Base-by-base conservation (phyloP, 345 rosid species). In the Limnanthes douglasii region DNA sequence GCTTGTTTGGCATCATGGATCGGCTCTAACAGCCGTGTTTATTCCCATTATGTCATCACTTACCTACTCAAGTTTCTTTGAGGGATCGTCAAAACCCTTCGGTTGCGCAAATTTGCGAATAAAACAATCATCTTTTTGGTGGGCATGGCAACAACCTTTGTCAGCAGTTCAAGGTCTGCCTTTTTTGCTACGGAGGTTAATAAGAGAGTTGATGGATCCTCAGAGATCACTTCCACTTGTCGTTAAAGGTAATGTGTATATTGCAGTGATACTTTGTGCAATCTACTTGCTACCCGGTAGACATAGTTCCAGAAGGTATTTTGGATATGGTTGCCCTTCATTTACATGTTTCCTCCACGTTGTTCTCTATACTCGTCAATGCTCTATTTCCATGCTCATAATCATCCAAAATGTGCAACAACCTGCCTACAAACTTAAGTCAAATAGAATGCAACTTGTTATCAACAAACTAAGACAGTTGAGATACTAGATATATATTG, bases 121-220 rank as follows among this genome's bases (percentile, higher is more conserved):
- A 68, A 1, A 83, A 90, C 37, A 90, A 90, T 46, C 90, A 78
- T 14, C 21, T 60, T 20, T 77, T 73, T 48, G 95, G 92, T 2
- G 73, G 93, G 2, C 58, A 37, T 8, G 23, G 54, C 29, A 59
- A 6, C 39, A 47, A 78, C 15, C 2, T 5, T 16, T 32, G n/a
- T 12, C 71, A 90, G 95, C 70, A 82, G 62, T 41, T 84, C 92
- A 55, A 69, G 98, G 84, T 55, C 95, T 90, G 54, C 95, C 98
- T 15, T 90, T 90, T 50, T 64, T 90, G 50, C 60, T 90, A 3
- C 56, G 75, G 26, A 68, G 95, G 43, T 58, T 90, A 64, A 39
- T 78, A 44, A 59, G 73, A 11, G 98, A 90, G 51, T 45, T 90
- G 60, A 57, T 59, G 64, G 73, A 79, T 66, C 95, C 95, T 19